A percentile compares a stretch with the other conserved stretches of the same genome.
Conservation (phyloP, 805 yeast genomes). For the Saccharomycopsis selenospora region DNA sequence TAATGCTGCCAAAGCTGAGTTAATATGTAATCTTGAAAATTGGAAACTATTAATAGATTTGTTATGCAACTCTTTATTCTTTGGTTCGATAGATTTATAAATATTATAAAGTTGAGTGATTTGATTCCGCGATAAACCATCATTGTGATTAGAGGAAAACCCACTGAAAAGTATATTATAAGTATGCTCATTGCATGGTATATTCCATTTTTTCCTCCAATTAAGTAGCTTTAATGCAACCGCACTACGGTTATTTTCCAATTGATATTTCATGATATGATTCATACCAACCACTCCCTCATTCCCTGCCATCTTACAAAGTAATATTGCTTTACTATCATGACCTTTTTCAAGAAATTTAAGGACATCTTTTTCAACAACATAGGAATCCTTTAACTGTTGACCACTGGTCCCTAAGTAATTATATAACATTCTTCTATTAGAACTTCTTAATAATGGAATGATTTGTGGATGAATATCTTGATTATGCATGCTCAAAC, state of each 20-base stretch:
- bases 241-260: conserved; percentile 36
- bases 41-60: conserved; percentile 21
- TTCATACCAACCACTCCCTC: conserved; percentile 59
- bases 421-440: conserved; percentile 42
- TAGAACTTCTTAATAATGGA: background rate
- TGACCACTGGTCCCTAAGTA: conserved; percentile 53
- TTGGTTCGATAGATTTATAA: conserved; percentile 6
- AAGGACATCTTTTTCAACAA: conserved; percentile 46
- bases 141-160: conserved; percentile 31
- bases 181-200: conserved; percentile 43
- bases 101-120: conserved; percentile 27
- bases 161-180: conserved; percentile 42
- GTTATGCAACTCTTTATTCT: conserved; percentile 16
- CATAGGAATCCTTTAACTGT: conserved; percentile 50
- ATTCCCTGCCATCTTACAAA: conserved; percentile 40
- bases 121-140: conserved; percentile 30
- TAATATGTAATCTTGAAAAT: conserved; percentile 36
- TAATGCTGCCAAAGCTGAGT: conserved; percentile 40
- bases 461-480: background rate
- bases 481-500: too few species aligned
- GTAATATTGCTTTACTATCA: conserved; percentile 43
- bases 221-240: conserved; percentile 45
- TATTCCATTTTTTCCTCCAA: conserved; percentile 56
- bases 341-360: conserved; percentile 46
- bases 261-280: conserved; percentile 44